Conservation (phyloP, 768 basidiomycete genomes). For the Mycena metata region DNA sequence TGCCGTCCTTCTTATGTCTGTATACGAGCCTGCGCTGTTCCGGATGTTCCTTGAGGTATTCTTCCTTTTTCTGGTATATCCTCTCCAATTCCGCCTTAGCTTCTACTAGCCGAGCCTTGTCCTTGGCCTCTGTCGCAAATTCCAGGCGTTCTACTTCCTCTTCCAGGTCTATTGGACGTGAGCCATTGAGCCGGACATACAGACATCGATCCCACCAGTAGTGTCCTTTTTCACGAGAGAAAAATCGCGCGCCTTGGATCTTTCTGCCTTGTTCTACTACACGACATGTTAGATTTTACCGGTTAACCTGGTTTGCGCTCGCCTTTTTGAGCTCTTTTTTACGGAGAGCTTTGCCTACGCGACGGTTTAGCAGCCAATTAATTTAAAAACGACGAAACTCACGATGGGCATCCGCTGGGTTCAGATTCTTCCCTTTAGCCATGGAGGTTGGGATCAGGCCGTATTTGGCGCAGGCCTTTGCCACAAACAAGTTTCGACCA, state of each 20-base stretch:
- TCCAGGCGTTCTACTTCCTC: constrained; percentile 82
- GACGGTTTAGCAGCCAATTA: constrained; percentile 17
- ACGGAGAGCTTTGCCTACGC: constrained; percentile 87
- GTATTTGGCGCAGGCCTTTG: too few species aligned
- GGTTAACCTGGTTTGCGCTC: constrained; percentile 42
- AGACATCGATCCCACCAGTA: constrained; percentile 61
- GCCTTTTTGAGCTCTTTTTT: constrained; percentile 98
- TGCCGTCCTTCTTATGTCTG: constrained; percentile 60
- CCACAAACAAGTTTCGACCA: too few species aligned
- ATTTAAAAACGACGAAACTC: constrained; percentile 49
- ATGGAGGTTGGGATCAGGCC: constrained; percentile 52
- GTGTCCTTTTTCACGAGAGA: constrained; percentile 97
- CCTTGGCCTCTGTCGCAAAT: constrained; percentile 59
- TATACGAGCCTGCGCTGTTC: constrained; percentile 92
- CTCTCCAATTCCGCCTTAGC: constrained; percentile 85
- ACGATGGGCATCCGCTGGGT: constrained; percentile 97
- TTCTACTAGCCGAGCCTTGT: constrained; percentile 75
- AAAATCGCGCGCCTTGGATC: constrained; percentile 87
- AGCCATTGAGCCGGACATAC: background rate
- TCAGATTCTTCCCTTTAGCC: constrained; percentile 88
- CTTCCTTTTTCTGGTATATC: constrained; percentile 89
- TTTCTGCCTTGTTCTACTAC: constrained; percentile 91
- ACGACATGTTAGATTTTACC: constrained; percentile 42
- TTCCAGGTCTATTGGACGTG: constrained; percentile 73
- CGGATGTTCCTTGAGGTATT: constrained; percentile 93